Evolutionary conservation across 2,329 filamentous ascomycete species (phyloP), one percentile per base, ranked within the genome.

Genomic region (Lecanosticta acicola): DNA sequence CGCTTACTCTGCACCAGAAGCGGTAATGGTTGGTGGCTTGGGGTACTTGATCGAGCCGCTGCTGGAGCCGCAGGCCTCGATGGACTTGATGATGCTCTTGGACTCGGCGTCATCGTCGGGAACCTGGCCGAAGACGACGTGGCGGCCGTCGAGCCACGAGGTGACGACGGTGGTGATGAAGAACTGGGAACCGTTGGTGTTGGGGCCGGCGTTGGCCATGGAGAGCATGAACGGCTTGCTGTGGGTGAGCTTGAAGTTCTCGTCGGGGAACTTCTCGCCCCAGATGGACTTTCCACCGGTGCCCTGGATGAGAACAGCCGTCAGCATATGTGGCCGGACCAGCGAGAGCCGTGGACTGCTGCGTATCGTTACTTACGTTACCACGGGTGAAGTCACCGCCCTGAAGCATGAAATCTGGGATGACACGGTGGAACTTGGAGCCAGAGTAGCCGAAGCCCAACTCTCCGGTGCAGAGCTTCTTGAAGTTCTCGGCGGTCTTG

Each of bases 341-440:
- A 17, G 17, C 26, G 44, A 10, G 5, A 11, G 16, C 8, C 37
- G 35, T 21, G 17, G 13, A 29, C 5, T 29, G 24, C 7, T 5
- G 11, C 11, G 24, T 11, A 29, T 29, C 24, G 41, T 17, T 29
- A 49, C 86, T 70, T 77, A 94, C 89, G 68, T 97, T 91, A 66
- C 89, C 90, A 51, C 81, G 83, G 45, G 91, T 98, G 69, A 98
- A 98, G 71, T 97, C 93, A 71, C 93, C 91, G 66, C 93, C 90
- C 75, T 96, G 86, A 64, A 96, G 91, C 91, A 98, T 97, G 72
- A 98, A 98, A 62, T 89, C 81, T 75, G 95, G 95, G 74, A 98
- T 98, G 56, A 98, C 86, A 49, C 91, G 87, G 76, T 98, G 91
- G 77, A 98, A 97, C 63, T 76, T 78, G 55, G 87, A 94, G 59